Evolutionary conservation across 2,329 filamentous ascomycete genomes (phyloP), one percentile per base, ranked within the genome.

Genomic region (Aureobasidium sp.): DNA sequence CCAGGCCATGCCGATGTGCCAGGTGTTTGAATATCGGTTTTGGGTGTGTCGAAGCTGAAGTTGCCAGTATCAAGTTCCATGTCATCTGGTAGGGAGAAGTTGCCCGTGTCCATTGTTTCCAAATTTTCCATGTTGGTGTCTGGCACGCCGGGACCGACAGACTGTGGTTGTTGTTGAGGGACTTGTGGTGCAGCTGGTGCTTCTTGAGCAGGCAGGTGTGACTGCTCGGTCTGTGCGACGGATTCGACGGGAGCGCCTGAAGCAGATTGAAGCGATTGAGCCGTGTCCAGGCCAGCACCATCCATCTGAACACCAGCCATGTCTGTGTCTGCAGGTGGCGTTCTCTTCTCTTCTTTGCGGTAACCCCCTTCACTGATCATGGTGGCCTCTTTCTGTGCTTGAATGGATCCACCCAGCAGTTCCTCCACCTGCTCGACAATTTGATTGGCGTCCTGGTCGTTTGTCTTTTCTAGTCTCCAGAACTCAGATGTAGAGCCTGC

Each of bases 341-440:
- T 56, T 21, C 44, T 54, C 11, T 38, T 44, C 17, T 63, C 62
- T 34, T 62, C 55, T 8, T 62, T 59, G 47, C 67, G 67, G 32
- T 69, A 64, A 7, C 65, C 65, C 32, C 68, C 68, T 54, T 67
- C 66, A 22, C 63, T 60, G 11, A 68, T 57, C 34, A 64, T 44
- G 11, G 56, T 63, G 3, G 61, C 62, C 24, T 64, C 60, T 17
- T 61, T 61, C 14, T 62, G 64, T 38, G 53, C 58, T 67, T 89
- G 72, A 29, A 74, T 70, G 58, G 80, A 82, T 53, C 82, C 82
- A 16, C 83, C 83, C n/a, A 87, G 76, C 2, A 81, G 73, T 47
- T 77, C 73, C 70, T 95, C 88, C 1, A 95, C 80, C 52, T 88
- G 81, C 37, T 80, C 76, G 21, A 90, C 78, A 34, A 96, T 83